Percentiles rank a stretch among this genome's conserved stretches.
These are phyloP conservation scores for Trichosanthes truncata DNA, from an alignment of 306 rosid genomes.

Conservation along the genomic window DNA sequence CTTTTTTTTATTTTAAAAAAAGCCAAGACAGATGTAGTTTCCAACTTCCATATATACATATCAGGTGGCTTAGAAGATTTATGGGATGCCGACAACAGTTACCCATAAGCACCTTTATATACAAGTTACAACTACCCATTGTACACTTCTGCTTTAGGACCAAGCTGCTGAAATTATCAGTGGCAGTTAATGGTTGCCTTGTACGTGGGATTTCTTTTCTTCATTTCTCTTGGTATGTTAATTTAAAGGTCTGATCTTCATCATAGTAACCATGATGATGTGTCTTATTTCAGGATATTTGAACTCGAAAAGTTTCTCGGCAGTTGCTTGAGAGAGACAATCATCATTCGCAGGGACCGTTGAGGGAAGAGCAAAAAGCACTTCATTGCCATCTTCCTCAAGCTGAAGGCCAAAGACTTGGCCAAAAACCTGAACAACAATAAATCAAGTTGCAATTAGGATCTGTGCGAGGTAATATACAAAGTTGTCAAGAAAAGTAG, in stretches of 20 bases:
- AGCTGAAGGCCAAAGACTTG: constrained; percentile 61
- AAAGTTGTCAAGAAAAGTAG: not conserved
- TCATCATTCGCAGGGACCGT: constrained; percentile 34
- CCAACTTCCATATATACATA: no score
- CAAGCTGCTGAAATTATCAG: not conserved
- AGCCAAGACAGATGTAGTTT: no score
- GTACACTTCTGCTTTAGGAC: not conserved
- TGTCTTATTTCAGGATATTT: constrained; percentile 54
- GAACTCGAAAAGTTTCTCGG: constrained; percentile 51
- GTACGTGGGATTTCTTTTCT: not conserved
- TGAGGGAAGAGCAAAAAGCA: constrained; percentile 54
- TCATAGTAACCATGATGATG: constrained; percentile 36
- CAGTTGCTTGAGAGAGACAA: constrained; percentile 48
- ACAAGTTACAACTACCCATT: not conserved
- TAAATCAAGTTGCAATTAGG: not conserved
- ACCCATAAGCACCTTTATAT: not conserved
- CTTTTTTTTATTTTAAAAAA: no score
- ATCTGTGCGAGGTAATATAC: not conserved
- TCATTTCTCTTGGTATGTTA: not conserved
- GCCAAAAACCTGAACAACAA: constrained; percentile 42
- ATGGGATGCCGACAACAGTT: not conserved
- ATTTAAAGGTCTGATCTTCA: constrained; percentile 42
- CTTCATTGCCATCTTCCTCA: constrained; percentile 84
- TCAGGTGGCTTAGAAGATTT: not conserved
- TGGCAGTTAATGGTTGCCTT: not conserved